Conservation (phyloP, 768 basidiomycete genomes). For the Mrakia blollopis region DNA sequence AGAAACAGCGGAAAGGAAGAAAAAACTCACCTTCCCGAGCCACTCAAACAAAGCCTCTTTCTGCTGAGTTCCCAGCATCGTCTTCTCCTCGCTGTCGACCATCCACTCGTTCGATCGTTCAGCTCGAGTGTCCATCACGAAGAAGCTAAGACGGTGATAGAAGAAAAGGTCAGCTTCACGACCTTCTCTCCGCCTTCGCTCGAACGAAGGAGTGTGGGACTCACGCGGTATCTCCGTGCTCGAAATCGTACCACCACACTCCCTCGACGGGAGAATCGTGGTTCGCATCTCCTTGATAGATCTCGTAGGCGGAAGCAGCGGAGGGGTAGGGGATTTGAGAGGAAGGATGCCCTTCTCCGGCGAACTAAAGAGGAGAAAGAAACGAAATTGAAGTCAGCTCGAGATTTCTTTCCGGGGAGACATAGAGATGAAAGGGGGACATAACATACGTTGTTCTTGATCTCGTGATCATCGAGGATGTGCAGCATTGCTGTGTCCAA, state of each 20-base stretch:
- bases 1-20: conserved; percentile 5
- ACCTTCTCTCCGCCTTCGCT: conserved; percentile 40
- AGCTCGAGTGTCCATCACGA: conserved; percentile 68
- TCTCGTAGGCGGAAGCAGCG: conserved; percentile 57
- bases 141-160: conserved; percentile 49
- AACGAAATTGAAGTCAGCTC: not conserved
- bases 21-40: conserved; percentile 53
- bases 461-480: conserved; percentile 60
- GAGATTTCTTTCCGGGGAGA: too few relatives aligned
- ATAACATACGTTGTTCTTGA: conserved; percentile 54
- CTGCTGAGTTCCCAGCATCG: conserved; percentile 68
- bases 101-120: conserved; percentile 52
- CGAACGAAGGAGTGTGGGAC: too few relatives aligned
- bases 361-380: conserved; percentile 42
- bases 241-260: conserved; percentile 10
- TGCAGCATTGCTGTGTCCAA: conserved; percentile 66
- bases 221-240: conserved; percentile 43
- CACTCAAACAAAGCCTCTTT: conserved; percentile 59
- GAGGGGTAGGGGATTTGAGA: conserved; percentile 53
- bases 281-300: conserved; percentile 58
- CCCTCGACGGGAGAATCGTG: conserved; percentile 19
- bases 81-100: conserved; percentile 38
- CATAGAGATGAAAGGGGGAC: not conserved
- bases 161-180: conserved; percentile 54
- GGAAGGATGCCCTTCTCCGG: conserved; percentile 56